These are phyloP conservation scores for Thelonectria blattea DNA, from an alignment of 2,329 filamentous ascomycete genomes.

Conservation along the genomic window DNA sequence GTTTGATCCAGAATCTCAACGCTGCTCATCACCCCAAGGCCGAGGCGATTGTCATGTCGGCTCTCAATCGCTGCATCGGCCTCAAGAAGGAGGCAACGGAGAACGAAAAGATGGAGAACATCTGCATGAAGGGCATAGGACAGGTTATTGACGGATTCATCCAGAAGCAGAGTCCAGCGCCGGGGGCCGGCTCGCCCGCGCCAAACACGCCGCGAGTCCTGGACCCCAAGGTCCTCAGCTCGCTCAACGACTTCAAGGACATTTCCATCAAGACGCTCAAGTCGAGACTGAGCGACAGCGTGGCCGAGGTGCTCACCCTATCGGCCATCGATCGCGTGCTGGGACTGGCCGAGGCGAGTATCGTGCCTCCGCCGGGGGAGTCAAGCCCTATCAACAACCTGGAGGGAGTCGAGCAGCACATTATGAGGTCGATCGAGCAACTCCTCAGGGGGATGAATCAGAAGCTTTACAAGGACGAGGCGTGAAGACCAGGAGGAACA, in stretches of 20 bases:
- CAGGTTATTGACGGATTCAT: slow-evolving; percentile 53
- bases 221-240: slow-evolving; percentile 49
- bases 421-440: slow-evolving; percentile 49
- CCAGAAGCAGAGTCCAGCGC: slow-evolving; percentile 45
- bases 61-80: slow-evolving; percentile 57
- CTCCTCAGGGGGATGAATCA: slow-evolving; percentile 50
- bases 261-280: slow-evolving; percentile 52
- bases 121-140: slow-evolving; percentile 52
- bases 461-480: slow-evolving; percentile 39
- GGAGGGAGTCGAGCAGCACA: slow-evolving; percentile 49
- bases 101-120: slow-evolving; percentile 54
- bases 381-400: slow-evolving; percentile 43
- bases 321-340: slow-evolving; percentile 59
- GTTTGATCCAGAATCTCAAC: slow-evolving; percentile 53
- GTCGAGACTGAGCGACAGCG: slow-evolving; percentile 47
- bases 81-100: slow-evolving; percentile 53
- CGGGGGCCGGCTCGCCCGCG: slow-evolving; percentile 37
- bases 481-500: neutral
- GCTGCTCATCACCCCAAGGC: slow-evolving; percentile 50
- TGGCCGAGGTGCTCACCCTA: slow-evolving; percentile 54
- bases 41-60: slow-evolving; percentile 58
- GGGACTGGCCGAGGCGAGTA: slow-evolving; percentile 53
- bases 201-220: slow-evolving; percentile 41
- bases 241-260: slow-evolving; percentile 53
- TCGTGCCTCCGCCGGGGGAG: slow-evolving; percentile 44